These are phyloP conservation scores for Pezicula neosporulosa DNA, from an alignment of 2,329 filamentous ascomycete genomes.

Conservation along the genomic window DNA sequence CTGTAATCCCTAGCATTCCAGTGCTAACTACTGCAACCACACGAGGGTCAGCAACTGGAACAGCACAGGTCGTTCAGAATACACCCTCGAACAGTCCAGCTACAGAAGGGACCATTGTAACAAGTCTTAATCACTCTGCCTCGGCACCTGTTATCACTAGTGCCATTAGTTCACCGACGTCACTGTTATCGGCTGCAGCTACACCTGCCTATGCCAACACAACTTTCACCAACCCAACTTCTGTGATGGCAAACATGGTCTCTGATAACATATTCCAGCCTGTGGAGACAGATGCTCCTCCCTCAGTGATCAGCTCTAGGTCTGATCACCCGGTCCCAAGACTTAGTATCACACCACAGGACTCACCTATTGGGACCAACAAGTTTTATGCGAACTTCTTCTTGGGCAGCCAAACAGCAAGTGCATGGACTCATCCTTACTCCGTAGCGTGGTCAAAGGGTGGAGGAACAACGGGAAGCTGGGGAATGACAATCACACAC, in stretches of 20 bases:
- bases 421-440: constrained; percentile 75
- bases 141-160: constrained; percentile 23
- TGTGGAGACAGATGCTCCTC: constrained; percentile 49
- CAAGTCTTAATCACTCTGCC: too few relatives aligned
- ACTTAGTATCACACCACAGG: constrained; percentile 39
- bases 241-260: constrained; percentile 4
- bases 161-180: constrained; percentile 15
- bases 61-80: constrained; percentile 31
- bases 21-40: constrained; percentile 27
- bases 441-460: constrained; percentile 66
- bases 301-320: constrained; percentile 41
- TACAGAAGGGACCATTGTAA: constrained; percentile 25
- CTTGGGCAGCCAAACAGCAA: constrained; percentile 65
- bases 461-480: constrained; percentile 59
- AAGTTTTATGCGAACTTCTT: constrained; percentile 83
- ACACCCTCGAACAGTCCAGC: constrained; percentile 24
- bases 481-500: constrained; percentile 74
- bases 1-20: constrained; percentile 18
- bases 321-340: constrained; percentile 57
- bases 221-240: neutral
- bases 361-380: constrained; percentile 63
- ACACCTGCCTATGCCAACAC: neutral
- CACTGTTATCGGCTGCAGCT: constrained; percentile 4
- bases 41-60: constrained; percentile 20
- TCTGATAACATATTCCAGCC: constrained; percentile 52